Evolutionary conservation across 176 grass and related monocot genomes (phyloP).

Genomic region (Musa acuminata): DNA sequence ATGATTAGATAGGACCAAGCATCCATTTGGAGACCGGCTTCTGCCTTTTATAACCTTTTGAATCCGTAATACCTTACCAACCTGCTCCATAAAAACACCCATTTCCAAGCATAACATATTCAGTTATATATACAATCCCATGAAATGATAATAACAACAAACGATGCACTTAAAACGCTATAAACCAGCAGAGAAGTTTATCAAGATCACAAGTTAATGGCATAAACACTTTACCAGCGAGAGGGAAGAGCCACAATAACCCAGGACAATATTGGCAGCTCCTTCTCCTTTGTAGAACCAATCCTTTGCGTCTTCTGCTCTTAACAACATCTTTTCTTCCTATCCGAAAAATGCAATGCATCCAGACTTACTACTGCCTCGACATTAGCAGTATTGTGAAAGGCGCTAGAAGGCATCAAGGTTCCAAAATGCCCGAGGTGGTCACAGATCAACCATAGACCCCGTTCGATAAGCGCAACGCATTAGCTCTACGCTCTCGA

Average conservation of each 20-base stretch:
- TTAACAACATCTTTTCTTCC: constrained; percentile 31
- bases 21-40: constrained; percentile 26
- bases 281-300: constrained; percentile 97
- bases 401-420: too few species aligned
- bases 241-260: constrained; percentile 53
- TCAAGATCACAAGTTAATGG: neutral
- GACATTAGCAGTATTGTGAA: too few species aligned
- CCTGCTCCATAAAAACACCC: constrained; percentile 27
- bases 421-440: too few species aligned
- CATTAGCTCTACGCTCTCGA: too few species aligned
- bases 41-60: constrained; percentile 52
- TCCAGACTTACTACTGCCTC: too few species aligned
- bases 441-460: too few species aligned
- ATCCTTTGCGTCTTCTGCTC: constrained; percentile 37
- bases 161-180: neutral
- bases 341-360: neutral
- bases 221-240: constrained; percentile 41
- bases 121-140: neutral
- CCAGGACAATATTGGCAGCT: constrained; percentile 76
- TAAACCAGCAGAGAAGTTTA: neutral
- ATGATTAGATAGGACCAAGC: constrained; percentile 47
- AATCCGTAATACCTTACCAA: constrained; percentile 74
- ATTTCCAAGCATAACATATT: neutral
- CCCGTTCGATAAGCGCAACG: too few species aligned
- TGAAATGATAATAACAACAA: too few species aligned